Evolutionary conservation across 108 stramenopile species (phyloP).

Genomic region (Cyclotella atomus): DNA sequence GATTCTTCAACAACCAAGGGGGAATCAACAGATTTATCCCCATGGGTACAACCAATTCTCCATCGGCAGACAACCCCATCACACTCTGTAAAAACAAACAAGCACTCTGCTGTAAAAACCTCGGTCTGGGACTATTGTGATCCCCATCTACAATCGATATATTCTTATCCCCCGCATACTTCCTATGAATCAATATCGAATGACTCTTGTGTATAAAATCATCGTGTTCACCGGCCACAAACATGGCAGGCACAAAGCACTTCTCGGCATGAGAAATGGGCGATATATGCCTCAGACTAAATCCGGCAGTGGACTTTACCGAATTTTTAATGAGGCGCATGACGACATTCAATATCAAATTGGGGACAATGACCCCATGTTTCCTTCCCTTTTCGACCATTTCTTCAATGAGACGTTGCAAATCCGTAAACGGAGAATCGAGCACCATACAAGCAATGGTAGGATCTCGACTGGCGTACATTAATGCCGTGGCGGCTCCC

Average conservation of each 20-base stretch:
- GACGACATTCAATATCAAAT: constrained; percentile 36
- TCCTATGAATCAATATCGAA: constrained; percentile 54
- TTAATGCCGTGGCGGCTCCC: constrained; percentile 89
- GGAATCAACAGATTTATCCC: constrained; percentile 42
- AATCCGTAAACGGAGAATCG: constrained; percentile 79
- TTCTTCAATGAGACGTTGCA: constrained; percentile 70
- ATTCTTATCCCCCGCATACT: constrained; percentile 84
- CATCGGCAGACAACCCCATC: constrained; percentile 38
- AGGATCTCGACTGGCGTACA: constrained; percentile 80
- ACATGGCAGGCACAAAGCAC: constrained; percentile 78
- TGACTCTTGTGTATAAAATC: constrained; percentile 65
- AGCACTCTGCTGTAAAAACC: constrained; percentile 37
- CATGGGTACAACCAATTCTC: constrained; percentile 36
- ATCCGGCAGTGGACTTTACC: constrained; percentile 59
- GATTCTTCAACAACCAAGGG: constrained; percentile 22
- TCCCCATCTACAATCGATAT: constrained; percentile 78
- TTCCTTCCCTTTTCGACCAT: constrained; percentile 74
- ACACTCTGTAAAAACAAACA: constrained; percentile 50
- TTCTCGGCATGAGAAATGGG: constrained; percentile 61
- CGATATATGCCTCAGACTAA: constrained; percentile 61
- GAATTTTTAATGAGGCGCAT: constrained; percentile 64
- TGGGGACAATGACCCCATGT: constrained; percentile 50
- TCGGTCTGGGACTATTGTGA: constrained; percentile 77
- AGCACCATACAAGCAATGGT: constrained; percentile 74
- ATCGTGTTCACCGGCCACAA: constrained; percentile 68